A percentile compares a stretch with the other conserved stretches of the same genome.
Conservation (phyloP, 2,329 filamentous ascomycete genomes). For the Aspergillus fischeri region DNA sequence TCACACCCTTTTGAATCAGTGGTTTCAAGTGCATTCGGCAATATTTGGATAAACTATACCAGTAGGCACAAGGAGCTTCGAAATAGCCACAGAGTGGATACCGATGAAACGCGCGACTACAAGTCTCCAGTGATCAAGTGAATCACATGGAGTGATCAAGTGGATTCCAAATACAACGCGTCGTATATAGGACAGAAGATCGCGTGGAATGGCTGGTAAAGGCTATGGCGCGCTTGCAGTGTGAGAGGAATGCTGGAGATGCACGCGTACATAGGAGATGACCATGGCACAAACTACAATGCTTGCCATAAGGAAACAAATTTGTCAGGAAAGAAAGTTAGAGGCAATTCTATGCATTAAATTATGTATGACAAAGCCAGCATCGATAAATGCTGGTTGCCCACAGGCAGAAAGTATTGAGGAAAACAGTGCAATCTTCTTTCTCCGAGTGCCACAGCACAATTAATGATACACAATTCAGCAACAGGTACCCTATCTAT, state of each 20-base stretch:
- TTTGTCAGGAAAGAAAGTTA: not conserved
- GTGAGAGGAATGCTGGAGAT: no score
- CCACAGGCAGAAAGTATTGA: constrained; percentile 1
- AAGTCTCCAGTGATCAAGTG: not conserved
- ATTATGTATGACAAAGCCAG: constrained; percentile 12
- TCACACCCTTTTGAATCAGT: no score
- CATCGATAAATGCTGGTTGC: constrained; percentile 7
- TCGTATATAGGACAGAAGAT: no score
- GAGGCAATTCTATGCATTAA: constrained; percentile 10
- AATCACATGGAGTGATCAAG: no score
- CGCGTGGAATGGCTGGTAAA: no score
- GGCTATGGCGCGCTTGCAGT: no score
- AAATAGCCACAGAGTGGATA: no score
- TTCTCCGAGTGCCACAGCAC: constrained; percentile 29
- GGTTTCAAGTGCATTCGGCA: no score
- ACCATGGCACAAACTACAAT: not conserved
- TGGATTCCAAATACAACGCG: not conserved
- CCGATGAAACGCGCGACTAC: not conserved
- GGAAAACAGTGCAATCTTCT: constrained; percentile 26
- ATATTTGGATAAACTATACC: not conserved
- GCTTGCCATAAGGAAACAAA: no score
- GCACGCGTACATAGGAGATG: no score
- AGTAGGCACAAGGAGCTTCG: not conserved
- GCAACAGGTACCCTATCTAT: constrained; percentile 19
- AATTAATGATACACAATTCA: constrained; percentile 26